phyloP scores from a whole-genome alignment of 495 filamentous ascomycete species.

The Poronia punctata region DNA sequence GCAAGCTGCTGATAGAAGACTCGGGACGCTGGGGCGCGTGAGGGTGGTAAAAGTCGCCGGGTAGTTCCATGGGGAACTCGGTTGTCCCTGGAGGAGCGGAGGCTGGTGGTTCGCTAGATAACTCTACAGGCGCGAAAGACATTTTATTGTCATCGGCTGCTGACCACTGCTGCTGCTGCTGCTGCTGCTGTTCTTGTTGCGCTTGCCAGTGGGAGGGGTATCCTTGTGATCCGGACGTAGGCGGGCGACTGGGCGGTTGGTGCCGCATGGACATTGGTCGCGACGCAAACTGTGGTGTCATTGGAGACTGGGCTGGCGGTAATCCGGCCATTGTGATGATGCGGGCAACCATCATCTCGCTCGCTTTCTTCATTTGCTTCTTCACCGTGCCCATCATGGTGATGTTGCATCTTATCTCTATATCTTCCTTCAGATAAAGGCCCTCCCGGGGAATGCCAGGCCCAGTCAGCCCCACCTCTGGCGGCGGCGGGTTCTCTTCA shows the following conservation, averaged over 20 bases:
- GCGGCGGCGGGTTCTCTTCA: slow-evolving; percentile 47
- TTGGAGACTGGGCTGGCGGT: slow-evolving; percentile 27
- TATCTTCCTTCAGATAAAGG: slow-evolving; percentile 68
- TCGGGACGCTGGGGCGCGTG: slow-evolving; percentile 19
- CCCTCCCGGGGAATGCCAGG: slow-evolving; percentile 52
- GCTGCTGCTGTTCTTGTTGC: slow-evolving; percentile 10
- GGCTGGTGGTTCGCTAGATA: slow-evolving; percentile 6
- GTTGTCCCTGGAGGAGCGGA: slow-evolving; percentile 8
- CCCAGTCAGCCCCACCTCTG: slow-evolving; percentile 48
- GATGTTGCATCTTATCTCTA: slow-evolving; percentile 66
- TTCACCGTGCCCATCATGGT: slow-evolving; percentile 62
- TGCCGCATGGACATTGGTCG: slow-evolving; percentile 25
- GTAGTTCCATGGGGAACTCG: slow-evolving; percentile 35
- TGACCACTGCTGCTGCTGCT: slow-evolving; percentile 13
- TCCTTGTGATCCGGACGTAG: slow-evolving; percentile 18
- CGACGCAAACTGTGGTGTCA: slow-evolving; percentile 35
- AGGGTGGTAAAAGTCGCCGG: slow-evolving; percentile 38
- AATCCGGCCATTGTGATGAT: slow-evolving; percentile 61
- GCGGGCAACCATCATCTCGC: slow-evolving; percentile 56
- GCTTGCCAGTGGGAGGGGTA: slow-evolving; percentile 20
- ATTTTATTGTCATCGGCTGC: slow-evolving; percentile 15
- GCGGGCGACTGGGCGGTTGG: slow-evolving; percentile 18
- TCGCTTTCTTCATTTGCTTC: slow-evolving; percentile 58
- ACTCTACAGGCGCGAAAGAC: slow-evolving; percentile 16
- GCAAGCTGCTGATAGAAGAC: slow-evolving; percentile 25